These are phyloP conservation scores for Funneliformis geosporum DNA, from an alignment of 192 early-diverging fungal genomes.

Conservation along the genomic window DNA sequence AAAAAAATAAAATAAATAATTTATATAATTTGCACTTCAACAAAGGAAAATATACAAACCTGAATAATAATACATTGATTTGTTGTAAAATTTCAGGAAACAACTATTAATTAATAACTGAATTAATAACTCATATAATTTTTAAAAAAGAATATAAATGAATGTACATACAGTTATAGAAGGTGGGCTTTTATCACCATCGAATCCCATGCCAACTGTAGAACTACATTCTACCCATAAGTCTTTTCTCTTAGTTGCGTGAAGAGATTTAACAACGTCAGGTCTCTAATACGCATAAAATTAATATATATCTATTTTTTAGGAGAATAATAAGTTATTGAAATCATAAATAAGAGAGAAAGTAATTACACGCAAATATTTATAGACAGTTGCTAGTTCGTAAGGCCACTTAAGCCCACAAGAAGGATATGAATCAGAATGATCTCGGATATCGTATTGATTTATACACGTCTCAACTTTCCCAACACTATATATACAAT, in stretches of 20 bases:
- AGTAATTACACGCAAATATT: constrained; percentile 53
- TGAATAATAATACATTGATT: constrained; percentile 61
- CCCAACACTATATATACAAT: background rate
- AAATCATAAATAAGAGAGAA: background rate
- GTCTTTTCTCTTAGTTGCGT: constrained; percentile 44
- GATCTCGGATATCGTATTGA: constrained; percentile 57
- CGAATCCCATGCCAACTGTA: constrained; percentile 47
- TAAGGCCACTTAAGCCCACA: constrained; percentile 61
- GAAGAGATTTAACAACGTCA: constrained; percentile 54
- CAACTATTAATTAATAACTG: constrained; percentile 45
- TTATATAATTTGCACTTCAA: background rate
- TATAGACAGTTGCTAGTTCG: constrained; percentile 45
- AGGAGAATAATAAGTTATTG: background rate
- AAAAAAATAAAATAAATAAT: background rate
- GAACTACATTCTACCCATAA: constrained; percentile 68
- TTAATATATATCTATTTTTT: too few species aligned
- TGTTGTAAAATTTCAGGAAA: constrained; percentile 62
- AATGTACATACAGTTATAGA: constrained; percentile 53
- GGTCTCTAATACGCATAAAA: constrained; percentile 36
- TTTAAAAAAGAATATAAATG: background rate
- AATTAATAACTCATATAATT: background rate
- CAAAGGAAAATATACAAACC: constrained; percentile 39
- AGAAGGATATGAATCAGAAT: constrained; percentile 41
- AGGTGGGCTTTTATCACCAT: constrained; percentile 54
- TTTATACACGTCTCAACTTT: constrained; percentile 49